Percentiles rank a stretch among this genome's conserved stretches.
These are phyloP conservation scores for Salvia splendens DNA, from an alignment of 257 asterid species.

Conservation along the genomic window DNA sequence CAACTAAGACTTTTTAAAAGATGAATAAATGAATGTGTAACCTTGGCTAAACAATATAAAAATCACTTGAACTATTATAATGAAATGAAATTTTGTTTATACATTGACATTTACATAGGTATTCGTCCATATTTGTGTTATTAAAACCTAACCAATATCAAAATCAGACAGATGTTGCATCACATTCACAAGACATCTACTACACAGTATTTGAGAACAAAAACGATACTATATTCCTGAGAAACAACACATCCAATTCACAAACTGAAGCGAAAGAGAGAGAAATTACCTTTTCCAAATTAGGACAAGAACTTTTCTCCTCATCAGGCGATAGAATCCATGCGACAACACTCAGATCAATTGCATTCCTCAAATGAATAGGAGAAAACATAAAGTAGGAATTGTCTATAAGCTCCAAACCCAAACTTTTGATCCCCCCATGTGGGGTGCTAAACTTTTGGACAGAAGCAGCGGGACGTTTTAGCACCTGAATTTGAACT, in stretches of 20 bases:
- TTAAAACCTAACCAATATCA: slow-evolving; percentile 5
- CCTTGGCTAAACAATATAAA: slow-evolving; percentile 15
- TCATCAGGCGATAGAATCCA: slow-evolving; percentile 98
- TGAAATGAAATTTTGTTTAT: not conserved
- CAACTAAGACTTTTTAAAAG: slow-evolving; percentile 17
- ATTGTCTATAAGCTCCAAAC: slow-evolving; percentile 67
- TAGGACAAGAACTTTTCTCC: slow-evolving; percentile 80
- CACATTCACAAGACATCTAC: slow-evolving; percentile 1
- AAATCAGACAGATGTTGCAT: slow-evolving; percentile 5
- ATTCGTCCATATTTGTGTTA: slow-evolving; percentile 1
- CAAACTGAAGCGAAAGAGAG: slow-evolving; percentile 8
- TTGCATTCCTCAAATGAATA: slow-evolving; percentile 51
- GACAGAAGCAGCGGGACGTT: slow-evolving; percentile 72
- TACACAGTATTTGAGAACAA: not conserved
- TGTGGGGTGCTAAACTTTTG: slow-evolving; percentile 55
- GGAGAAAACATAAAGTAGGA: slow-evolving; percentile 61
- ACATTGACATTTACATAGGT: not conserved
- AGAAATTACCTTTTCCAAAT: slow-evolving; percentile 76
- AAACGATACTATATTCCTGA: not conserved
- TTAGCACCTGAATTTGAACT: slow-evolving; percentile 86
- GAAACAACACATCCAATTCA: not conserved
- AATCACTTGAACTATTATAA: slow-evolving; percentile 5
- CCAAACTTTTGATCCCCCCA: slow-evolving; percentile 61
- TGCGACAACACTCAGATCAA: slow-evolving; percentile 71
- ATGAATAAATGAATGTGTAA: slow-evolving; percentile 11